Conservation (phyloP, 23 red algal species). For the Rhodosorus marinus region DNA sequence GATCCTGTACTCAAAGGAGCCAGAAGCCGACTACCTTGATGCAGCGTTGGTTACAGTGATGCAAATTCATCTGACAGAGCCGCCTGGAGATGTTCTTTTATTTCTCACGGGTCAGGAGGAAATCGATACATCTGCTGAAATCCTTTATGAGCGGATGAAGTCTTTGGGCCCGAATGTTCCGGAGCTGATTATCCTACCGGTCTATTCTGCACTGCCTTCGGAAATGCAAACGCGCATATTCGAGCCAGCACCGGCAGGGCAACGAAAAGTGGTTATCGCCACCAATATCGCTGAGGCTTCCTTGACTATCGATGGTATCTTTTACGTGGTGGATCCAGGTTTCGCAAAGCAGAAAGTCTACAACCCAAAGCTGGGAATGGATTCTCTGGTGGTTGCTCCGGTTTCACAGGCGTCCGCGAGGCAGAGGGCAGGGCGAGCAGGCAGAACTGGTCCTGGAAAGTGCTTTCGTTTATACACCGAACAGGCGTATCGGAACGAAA, state of each 20-base stretch:
- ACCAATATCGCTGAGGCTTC: constrained; percentile 97
- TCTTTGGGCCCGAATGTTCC: constrained; percentile 29
- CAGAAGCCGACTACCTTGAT: constrained; percentile 73
- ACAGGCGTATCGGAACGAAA: constrained; percentile 64
- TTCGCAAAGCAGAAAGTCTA: constrained; percentile 96
- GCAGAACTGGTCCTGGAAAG: constrained; percentile 80
- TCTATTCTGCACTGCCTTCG: constrained; percentile 72
- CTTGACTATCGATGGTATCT: constrained; percentile 95
- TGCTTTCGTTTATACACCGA: constrained; percentile 88
- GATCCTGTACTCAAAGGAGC: constrained; percentile 47
- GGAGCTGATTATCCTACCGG: constrained; percentile 57
- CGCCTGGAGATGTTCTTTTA: constrained; percentile 76
- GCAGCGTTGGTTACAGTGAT: constrained; percentile 61
- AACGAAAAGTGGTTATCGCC: constrained; percentile 72
- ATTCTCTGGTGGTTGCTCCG: constrained; percentile 74
- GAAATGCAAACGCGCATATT: constrained; percentile 87
- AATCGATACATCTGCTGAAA: constrained; percentile 85
- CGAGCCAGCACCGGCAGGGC: constrained; percentile 49
- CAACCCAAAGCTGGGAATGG: constrained; percentile 80
- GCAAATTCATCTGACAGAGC: constrained; percentile 65
- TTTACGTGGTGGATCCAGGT: constrained; percentile 92
- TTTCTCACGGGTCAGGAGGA: constrained; percentile 98
- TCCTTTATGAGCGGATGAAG: constrained; percentile 63
- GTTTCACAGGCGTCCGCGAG: constrained; percentile 86
- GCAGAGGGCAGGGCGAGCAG: constrained; percentile 81